Evolutionary conservation across 768 basidiomycete species (phyloP), one percentile per base, ranked within the genome.

Genomic region (Fibroporia radiculosa): DNA sequence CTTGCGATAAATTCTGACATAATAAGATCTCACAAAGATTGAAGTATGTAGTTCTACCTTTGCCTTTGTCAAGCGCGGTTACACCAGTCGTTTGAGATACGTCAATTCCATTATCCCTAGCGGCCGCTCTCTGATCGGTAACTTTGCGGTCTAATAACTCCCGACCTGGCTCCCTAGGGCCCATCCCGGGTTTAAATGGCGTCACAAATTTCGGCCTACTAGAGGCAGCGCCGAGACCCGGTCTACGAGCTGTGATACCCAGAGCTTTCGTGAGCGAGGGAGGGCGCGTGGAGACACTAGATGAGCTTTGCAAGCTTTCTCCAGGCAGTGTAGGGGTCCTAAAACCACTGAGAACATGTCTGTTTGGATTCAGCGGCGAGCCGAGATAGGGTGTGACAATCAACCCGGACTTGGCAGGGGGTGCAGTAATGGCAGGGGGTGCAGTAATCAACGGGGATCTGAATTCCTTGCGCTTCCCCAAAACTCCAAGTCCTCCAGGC

Each of bases 111-210:
- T 16, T 11, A 19, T 31, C 28, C 5, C 11, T 32, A 4, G 16
- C 23, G 2, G 3, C 20, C 10, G 41, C 4, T 5, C 18, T 39
- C 22, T 42, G 23, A 20, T 23, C 24, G 41, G 25, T 44, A 38
- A 42, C 13, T 27, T 40, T 51, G 25, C 40, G 42, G 27, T 45
- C 52, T 1, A 60, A 46, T 32, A 50, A 37, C 16, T 20, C 34
- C 14, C 60, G 44, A 1, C 58, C 61, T 1, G 55, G 52, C 20
- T 62, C 59, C 11, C 61, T 59, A 13, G 60, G 62, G 20, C 44
- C 36, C 53, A 63, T 51, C 0, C 60, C 62, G 10, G 45, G 29
- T 46, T 64, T 64, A 50, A 63, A 64, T 8, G 63, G 63, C 3
- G 62, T 64, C 0, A 45, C 37, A 36, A 64, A 64, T 34, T 48